Conservation (phyloP, 805 yeast species). For the Blastobotrys chiropterorum region DNA sequence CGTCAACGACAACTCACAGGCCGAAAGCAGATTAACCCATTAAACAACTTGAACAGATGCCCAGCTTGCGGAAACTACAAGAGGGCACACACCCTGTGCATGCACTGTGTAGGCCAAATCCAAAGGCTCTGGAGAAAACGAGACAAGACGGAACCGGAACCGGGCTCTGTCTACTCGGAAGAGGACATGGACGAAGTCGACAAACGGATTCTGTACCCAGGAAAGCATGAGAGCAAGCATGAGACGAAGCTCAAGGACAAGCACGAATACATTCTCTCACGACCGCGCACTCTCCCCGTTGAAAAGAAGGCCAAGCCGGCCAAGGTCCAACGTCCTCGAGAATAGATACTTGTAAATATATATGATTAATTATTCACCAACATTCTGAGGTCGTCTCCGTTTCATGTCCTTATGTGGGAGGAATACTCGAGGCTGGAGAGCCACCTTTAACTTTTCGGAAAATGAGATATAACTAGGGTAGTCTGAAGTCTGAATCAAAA, state of each 20-base stretch:
- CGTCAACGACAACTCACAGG: constrained; percentile 80
- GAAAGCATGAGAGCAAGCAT: constrained; percentile 48
- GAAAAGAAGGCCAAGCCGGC: constrained; percentile 20
- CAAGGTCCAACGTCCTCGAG: constrained; percentile 3
- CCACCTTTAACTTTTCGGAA: no score
- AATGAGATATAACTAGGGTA: no score
- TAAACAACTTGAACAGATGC: constrained; percentile 77
- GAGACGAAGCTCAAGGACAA: constrained; percentile 42
- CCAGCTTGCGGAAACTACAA: constrained; percentile 94
- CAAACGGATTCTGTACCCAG: constrained; percentile 65
- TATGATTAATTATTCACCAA: no score
- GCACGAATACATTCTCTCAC: constrained; percentile 49
- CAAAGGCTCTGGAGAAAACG: constrained; percentile 57
- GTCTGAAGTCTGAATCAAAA: no score
- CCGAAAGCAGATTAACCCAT: constrained; percentile 68
- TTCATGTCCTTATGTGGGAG: no score
- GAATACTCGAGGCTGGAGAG: no score
- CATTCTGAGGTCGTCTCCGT: no score
- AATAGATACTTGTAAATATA: not conserved
- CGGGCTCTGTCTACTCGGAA: constrained; percentile 20
- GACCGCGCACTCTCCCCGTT: constrained; percentile 52
- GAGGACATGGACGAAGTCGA: constrained; percentile 47
- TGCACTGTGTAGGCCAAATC: constrained; percentile 85
- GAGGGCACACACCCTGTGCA: constrained; percentile 84
- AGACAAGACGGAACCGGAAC: constrained; percentile 18